phyloP scores from a whole-genome alignment of 129 eudicot genomes.

The Apium graveolens region DNA sequence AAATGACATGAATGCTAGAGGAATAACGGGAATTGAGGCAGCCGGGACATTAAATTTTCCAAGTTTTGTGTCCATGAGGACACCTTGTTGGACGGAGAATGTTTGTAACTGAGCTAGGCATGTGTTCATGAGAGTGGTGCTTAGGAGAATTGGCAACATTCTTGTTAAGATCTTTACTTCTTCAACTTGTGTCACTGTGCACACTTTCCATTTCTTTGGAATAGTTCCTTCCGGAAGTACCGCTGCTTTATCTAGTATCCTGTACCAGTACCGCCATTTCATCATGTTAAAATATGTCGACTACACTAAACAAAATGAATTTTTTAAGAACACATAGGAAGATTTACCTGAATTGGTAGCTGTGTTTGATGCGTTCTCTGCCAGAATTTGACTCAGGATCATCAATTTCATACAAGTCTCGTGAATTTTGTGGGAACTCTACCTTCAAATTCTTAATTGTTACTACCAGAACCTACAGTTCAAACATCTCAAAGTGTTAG shows the following conservation, averaged over 20 bases:
- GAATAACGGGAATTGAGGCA: slow-evolving; percentile 20
- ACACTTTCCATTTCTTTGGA: slow-evolving; percentile 16
- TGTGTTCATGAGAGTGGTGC: slow-evolving; percentile 21
- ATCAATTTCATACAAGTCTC: slow-evolving; percentile 5
- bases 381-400: neutral
- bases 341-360: slow-evolving; percentile 6
- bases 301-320: neutral
- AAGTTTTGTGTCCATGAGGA: slow-evolving; percentile 15
- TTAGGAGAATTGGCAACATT: slow-evolving; percentile 20
- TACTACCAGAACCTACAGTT: slow-evolving; percentile 6
- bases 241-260: slow-evolving; percentile 25
- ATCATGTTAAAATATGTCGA: neutral
- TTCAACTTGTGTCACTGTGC: slow-evolving; percentile 26
- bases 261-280: neutral
- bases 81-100: slow-evolving; percentile 24
- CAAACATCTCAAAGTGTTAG: neutral
- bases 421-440: slow-evolving; percentile 3
- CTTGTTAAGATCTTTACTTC: slow-evolving; percentile 14
- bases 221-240: neutral
- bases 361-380: slow-evolving; percentile 9
- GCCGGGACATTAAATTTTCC: slow-evolving; percentile 17
- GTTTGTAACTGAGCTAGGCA: slow-evolving; percentile 30
- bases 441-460: neutral
- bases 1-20: slow-evolving; percentile 5
- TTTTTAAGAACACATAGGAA: neutral